A percentile compares a stretch with the other conserved stretches of the same genome.
Evolutionary conservation across 2,329 filamentous ascomycete species (phyloP).

Genomic region (Scopulariopsis brevicaulis): DNA sequence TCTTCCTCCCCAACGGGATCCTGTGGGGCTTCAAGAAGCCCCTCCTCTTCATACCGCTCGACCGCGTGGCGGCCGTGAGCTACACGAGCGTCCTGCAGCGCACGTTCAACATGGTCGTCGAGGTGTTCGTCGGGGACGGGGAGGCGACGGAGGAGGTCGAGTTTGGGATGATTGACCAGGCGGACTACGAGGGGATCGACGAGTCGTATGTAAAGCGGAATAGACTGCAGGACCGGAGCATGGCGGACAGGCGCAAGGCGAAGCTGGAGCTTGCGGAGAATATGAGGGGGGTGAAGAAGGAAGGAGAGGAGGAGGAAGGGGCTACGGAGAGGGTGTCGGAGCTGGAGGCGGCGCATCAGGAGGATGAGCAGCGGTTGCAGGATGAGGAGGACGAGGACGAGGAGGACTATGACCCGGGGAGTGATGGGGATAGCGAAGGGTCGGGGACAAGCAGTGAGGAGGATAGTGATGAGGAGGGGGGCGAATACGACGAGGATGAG

Average conservation of each 20-base stretch:
- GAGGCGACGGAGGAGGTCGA: conserved; percentile 49
- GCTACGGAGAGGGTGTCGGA: conserved; percentile 26
- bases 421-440: conserved; percentile 47
- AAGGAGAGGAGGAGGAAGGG: conserved; percentile 18
- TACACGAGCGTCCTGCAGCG: conserved; percentile 57
- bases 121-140: conserved; percentile 36
- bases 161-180: conserved; percentile 59
- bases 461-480: conserved; percentile 38
- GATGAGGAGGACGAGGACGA: conserved; percentile 54
- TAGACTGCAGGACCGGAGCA: conserved; percentile 52
- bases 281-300: conserved; percentile 32
- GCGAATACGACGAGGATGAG: conserved; percentile 17
- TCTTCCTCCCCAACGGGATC: conserved; percentile 55
- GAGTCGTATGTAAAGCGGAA: conserved; percentile 49
- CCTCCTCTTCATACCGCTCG: conserved; percentile 50
- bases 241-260: conserved; percentile 56
- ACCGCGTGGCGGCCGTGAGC: conserved; percentile 49
- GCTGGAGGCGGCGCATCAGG: conserved; percentile 35
- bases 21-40: conserved; percentile 64
- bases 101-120: conserved; percentile 57
- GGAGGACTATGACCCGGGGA: conserved; percentile 55
- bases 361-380: conserved; percentile 40
- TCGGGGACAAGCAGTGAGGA: conserved; percentile 38
- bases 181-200: conserved; percentile 54
- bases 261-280: conserved; percentile 53